These are phyloP conservation scores for Aegilops longissima DNA, from an alignment of 176 grass and related monocot species.

Conservation along the genomic window DNA sequence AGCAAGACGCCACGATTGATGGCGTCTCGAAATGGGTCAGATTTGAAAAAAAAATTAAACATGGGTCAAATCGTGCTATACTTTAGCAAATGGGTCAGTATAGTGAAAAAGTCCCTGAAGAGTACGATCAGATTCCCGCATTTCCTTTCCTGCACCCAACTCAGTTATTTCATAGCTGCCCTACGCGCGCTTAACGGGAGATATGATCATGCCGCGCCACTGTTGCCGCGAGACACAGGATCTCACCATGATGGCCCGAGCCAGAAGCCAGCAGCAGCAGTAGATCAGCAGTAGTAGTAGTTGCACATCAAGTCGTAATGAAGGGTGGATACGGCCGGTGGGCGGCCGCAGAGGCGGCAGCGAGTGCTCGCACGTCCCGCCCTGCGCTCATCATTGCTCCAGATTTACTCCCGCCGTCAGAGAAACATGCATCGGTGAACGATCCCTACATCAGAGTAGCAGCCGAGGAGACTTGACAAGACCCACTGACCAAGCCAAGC, in stretches of 20 bases:
- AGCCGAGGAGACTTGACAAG: background rate
- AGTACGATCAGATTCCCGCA: background rate
- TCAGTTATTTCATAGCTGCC: background rate
- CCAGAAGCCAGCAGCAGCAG: background rate
- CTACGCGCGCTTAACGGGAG: background rate
- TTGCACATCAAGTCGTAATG: constrained; percentile 17
- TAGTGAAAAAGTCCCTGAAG: too few relatives aligned
- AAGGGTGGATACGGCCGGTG: constrained; percentile 31
- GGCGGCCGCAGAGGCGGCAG: constrained; percentile 31
- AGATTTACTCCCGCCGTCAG: constrained; percentile 24
- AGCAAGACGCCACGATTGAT: too few relatives aligned
- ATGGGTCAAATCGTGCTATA: too few relatives aligned
- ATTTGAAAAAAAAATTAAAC: too few relatives aligned
- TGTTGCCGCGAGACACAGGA: background rate
- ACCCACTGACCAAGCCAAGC: background rate
- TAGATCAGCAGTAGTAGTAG: background rate
- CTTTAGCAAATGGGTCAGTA: too few relatives aligned
- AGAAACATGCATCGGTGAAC: constrained; percentile 12
- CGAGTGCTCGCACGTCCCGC: background rate
- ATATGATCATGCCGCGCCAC: background rate
- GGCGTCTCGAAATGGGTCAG: too few relatives aligned
- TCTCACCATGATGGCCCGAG: constrained; percentile 38
- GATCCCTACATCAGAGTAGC: background rate
- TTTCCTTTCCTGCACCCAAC: background rate
- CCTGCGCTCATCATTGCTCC: constrained; percentile 12